These are phyloP conservation scores for Nissolia schottii DNA, from an alignment of 306 rosid species.

Conservation along the genomic window DNA sequence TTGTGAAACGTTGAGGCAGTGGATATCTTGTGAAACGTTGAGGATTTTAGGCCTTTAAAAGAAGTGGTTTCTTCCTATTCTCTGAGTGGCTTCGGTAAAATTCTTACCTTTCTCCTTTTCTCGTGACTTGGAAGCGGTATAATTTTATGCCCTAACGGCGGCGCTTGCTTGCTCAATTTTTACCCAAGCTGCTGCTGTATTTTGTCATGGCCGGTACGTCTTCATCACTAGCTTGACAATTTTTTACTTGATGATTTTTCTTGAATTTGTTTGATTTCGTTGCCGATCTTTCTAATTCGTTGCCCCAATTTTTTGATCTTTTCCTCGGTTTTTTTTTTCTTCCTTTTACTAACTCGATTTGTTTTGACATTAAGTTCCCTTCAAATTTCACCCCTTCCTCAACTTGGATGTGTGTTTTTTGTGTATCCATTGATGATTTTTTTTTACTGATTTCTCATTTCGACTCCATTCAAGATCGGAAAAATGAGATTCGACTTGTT, in stretches of 20 bases:
- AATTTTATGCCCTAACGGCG: neutral
- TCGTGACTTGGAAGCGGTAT: neutral
- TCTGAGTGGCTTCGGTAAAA: neutral
- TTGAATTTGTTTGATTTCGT: neutral
- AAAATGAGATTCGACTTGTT: too few species aligned
- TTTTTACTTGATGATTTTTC: neutral
- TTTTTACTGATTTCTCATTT: neutral
- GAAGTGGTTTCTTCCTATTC: neutral
- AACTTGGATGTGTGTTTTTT: neutral
- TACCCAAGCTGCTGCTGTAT: neutral
- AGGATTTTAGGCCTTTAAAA: neutral
- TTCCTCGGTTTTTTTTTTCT: neutral
- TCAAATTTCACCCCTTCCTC: neutral
- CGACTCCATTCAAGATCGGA: too few species aligned
- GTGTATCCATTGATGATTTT: neutral
- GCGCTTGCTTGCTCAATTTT: neutral
- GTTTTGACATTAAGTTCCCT: neutral
- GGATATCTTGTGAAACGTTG: neutral
- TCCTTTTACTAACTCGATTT: neutral
- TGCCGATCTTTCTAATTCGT: neutral
- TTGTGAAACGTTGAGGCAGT: too few species aligned
- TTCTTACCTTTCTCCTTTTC: neutral
- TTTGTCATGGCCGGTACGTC: slow-evolving; percentile 7
- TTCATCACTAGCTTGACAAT: neutral
- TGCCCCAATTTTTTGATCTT: neutral